Evolutionary conservation across 768 basidiomycete genomes (phyloP).

Genomic region (Plicaturopsis crispa): DNA sequence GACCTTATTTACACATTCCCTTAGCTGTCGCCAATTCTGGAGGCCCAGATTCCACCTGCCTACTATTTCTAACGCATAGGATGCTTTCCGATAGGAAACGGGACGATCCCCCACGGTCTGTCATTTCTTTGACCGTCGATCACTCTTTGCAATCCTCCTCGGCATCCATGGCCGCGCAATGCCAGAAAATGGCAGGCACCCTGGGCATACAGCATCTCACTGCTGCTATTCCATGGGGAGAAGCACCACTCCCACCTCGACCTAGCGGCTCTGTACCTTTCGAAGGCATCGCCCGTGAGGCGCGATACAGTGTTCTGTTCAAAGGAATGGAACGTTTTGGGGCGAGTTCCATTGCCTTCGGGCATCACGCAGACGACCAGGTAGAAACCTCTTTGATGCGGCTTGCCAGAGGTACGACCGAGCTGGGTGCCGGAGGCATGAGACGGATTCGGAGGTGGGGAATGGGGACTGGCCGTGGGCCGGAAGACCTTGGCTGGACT

Average conservation of each 20-base stretch:
- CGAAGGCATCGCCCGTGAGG: conserved; percentile 51
- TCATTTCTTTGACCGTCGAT: conserved; percentile 59
- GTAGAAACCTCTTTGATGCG: conserved; percentile 77
- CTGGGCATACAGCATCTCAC: conserved; percentile 40
- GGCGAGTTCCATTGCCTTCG: conserved; percentile 47
- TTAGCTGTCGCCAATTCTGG: conserved; percentile 75
- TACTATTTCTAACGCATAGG: conserved; percentile 59
- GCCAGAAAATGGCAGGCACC: conserved; percentile 30
- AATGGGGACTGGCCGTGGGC: conserved; percentile 45
- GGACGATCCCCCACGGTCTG: conserved; percentile 13
- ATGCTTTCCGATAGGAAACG: conserved; percentile 22
- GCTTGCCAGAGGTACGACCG: conserved; percentile 46
- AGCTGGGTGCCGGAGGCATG: conserved; percentile 63
- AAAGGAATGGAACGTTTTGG: conserved; percentile 31
- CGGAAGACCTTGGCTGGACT: conserved; percentile 27
- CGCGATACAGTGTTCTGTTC: conserved; percentile 49
- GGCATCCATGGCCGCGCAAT: conserved; percentile 42
- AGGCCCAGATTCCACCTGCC: conserved; percentile 76
- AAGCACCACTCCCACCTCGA: conserved; percentile 37
- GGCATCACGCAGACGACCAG: conserved; percentile 80
- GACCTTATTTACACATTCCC: not conserved
- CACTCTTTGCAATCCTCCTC: conserved; percentile 64
- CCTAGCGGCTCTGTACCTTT: conserved; percentile 34
- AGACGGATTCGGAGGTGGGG: conserved; percentile 62
- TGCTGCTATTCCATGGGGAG: conserved; percentile 50